Evolutionary conservation across 148 eudicot genomes (phyloP).

Genomic region (Gaultheria prostrata): DNA sequence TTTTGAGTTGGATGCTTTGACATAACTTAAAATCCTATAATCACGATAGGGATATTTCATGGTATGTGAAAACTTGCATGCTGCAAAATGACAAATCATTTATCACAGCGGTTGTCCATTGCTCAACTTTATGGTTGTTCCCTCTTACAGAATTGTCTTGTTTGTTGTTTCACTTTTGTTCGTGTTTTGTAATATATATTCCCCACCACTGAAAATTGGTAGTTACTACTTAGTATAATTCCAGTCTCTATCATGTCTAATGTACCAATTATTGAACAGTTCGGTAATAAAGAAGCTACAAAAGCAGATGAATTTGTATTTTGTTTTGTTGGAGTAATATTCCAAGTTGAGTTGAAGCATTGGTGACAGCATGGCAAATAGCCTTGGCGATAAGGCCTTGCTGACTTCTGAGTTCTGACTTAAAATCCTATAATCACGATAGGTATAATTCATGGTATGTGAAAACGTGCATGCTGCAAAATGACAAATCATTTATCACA

Average conservation of each 20-base stretch:
- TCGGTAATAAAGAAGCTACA: background rate
- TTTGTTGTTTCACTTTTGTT: background rate
- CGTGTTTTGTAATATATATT: background rate
- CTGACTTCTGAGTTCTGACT: background rate
- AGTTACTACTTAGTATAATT: background rate
- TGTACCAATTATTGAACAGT: background rate
- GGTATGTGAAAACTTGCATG: constrained; percentile 9
- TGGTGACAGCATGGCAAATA: background rate
- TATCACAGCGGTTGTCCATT: too few species aligned
- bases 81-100: background rate
- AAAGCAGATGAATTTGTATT: background rate
- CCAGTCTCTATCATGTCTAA: background rate
- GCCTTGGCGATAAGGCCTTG: background rate
- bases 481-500: background rate
- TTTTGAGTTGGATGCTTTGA: too few species aligned
- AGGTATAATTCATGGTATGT: background rate
- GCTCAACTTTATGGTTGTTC: too few species aligned
- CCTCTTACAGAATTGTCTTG: background rate
- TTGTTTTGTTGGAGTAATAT: background rate
- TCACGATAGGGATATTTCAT: background rate
- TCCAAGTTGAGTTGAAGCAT: background rate
- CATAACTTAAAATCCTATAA: background rate
- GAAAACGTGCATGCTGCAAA: constrained; percentile 9
- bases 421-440: background rate
- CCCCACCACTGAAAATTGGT: background rate